These are phyloP conservation scores for Diplodia scrobiculata DNA, from an alignment of 2,329 filamentous ascomycete genomes.

Conservation along the genomic window DNA sequence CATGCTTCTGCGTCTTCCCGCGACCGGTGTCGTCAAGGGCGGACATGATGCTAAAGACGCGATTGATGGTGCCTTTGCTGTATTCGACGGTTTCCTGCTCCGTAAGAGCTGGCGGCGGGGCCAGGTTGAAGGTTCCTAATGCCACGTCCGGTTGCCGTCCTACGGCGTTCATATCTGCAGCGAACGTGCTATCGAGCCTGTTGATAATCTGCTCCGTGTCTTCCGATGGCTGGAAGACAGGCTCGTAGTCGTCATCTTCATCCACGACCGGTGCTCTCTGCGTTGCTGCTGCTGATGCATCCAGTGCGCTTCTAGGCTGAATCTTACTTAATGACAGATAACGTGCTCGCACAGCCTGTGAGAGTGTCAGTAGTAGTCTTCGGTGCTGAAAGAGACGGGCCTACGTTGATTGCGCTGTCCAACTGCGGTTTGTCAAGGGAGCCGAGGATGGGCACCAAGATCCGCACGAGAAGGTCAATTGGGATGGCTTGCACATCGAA, in stretches of 20 bases:
- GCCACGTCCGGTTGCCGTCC: conserved; percentile 50
- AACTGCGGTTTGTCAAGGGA: conserved; percentile 70
- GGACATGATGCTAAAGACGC: conserved; percentile 77
- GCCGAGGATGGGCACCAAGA: conserved; percentile 76
- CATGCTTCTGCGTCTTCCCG: conserved; percentile 55
- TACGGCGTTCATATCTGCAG: conserved; percentile 54
- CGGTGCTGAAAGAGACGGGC: conserved; percentile 31
- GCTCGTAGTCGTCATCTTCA: conserved; percentile 92
- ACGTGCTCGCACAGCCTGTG: conserved; percentile 46
- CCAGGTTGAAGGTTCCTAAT: conserved; percentile 77
- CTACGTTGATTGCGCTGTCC: conserved; percentile 71
- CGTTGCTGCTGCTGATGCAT: conserved; percentile 39
- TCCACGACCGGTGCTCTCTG: conserved; percentile 52
- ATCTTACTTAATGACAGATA: conserved; percentile 45
- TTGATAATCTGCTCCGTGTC: conserved; percentile 76
- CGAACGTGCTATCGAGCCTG: conserved; percentile 70
- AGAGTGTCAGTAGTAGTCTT: not conserved
- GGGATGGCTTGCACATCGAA: conserved; percentile 85
- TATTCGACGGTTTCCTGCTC: conserved; percentile 71
- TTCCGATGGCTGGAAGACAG: conserved; percentile 77
- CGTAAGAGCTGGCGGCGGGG: conserved; percentile 72
- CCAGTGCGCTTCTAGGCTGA: conserved; percentile 35
- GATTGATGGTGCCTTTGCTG: conserved; percentile 71
- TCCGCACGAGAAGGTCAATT: conserved; percentile 72
- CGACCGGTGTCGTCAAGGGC: conserved; percentile 67